phyloP scores from a whole-genome alignment of 345 rosid species.

The Corchorus olitorius region DNA sequence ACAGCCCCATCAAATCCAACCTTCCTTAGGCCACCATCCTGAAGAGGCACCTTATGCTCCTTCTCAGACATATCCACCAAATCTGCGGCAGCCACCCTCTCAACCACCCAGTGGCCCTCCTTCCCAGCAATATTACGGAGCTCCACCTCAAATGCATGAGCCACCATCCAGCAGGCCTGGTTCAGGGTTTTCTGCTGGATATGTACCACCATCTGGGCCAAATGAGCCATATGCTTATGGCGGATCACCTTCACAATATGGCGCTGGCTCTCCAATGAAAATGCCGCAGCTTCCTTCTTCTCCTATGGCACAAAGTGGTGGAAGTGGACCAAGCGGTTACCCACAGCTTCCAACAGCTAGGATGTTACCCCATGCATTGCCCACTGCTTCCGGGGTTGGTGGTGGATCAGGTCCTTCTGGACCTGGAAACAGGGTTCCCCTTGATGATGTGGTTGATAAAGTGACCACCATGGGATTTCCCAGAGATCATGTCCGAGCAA shows the following conservation, averaged over 20 bases:
- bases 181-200: conserved; percentile 65
- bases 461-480: conserved; percentile 88
- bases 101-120: conserved; percentile 55
- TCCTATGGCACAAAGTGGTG: conserved; percentile 42
- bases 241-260: conserved; percentile 61
- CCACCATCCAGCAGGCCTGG: conserved; percentile 59
- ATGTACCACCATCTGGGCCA: conserved; percentile 48
- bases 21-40: conserved; percentile 59
- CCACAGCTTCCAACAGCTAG: conserved; percentile 88
- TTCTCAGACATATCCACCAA: conserved; percentile 57
- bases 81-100: conserved; percentile 56
- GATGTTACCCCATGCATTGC: conserved; percentile 67
- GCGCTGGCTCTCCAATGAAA: conserved; percentile 55
- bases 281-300: conserved; percentile 45
- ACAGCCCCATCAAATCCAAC: conserved; percentile 55
- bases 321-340: conserved; percentile 41
- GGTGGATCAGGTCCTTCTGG: conserved; percentile 62
- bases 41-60: conserved; percentile 63
- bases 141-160: conserved; percentile 58
- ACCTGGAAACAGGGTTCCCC: conserved; percentile 72
- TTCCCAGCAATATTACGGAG: conserved; percentile 64
- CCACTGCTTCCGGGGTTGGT: conserved; percentile 62
- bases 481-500: conserved; percentile 83
- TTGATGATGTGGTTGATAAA: conserved; percentile 81
- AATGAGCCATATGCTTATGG: conserved; percentile 55